Evolutionary conservation across 331 rosid species (phyloP).

Genomic region (Malus hybrid): DNA sequence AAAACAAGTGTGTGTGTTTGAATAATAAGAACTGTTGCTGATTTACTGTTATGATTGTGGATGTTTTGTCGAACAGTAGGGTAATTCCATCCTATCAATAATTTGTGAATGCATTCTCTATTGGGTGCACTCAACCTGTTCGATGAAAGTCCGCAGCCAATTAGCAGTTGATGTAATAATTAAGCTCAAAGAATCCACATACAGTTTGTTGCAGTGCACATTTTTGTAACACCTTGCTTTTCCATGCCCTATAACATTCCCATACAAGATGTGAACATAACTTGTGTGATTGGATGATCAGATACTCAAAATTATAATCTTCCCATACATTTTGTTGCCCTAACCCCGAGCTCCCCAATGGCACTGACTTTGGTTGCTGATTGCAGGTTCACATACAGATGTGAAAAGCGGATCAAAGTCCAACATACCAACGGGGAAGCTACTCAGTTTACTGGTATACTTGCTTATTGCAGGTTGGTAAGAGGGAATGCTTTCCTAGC

Average conservation of each 20-base stretch:
- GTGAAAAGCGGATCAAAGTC: background rate
- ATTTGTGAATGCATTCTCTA: too few relatives aligned
- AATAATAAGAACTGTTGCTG: background rate
- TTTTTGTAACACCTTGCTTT: background rate
- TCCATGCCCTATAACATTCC: background rate
- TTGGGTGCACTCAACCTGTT: too few relatives aligned
- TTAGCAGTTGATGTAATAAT: background rate
- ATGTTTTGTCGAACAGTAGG: too few relatives aligned
- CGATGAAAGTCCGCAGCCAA: too few relatives aligned
- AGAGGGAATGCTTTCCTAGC: background rate
- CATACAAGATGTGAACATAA: too few relatives aligned
- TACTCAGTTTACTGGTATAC: background rate
- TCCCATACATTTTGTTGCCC: background rate
- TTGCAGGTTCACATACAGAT: background rate
- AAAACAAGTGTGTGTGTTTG: background rate
- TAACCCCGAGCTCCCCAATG: background rate
- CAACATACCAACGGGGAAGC: background rate
- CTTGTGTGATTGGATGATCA: too few relatives aligned
- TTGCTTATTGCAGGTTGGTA: background rate
- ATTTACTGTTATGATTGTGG: background rate
- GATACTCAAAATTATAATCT: background rate
- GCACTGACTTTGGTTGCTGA: background rate
- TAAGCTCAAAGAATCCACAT: background rate
- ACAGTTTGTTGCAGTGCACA: background rate
- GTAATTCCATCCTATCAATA: too few relatives aligned